A percentile compares a stretch with the other conserved stretches of the same genome.
Conservation (phyloP, 345 rosid genomes). For the Lagerstroemia speciosa region DNA sequence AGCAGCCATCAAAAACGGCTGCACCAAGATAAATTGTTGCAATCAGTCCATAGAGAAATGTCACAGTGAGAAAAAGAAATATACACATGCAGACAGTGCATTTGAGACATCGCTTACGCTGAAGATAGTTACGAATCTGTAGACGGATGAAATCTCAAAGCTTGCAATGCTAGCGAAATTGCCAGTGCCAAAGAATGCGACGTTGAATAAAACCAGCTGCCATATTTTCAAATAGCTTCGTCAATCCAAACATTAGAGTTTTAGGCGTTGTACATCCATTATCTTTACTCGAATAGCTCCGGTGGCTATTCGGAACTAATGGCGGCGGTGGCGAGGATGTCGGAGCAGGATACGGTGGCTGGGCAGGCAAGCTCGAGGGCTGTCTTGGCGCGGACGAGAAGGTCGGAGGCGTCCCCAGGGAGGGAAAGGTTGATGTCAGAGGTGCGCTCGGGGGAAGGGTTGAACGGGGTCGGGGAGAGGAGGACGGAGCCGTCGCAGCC, state of each 20-base stretch:
- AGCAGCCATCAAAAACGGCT: conserved; percentile 97
- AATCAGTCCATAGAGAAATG: background rate
- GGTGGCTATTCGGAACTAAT: too few species aligned
- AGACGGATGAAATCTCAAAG: conserved; percentile 96
- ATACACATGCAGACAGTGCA: background rate
- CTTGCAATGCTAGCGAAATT: conserved; percentile 98
- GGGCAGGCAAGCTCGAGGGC: conserved; percentile 88
- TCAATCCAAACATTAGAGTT: background rate
- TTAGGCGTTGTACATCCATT: background rate
- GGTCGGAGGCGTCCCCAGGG: conserved; percentile 87
- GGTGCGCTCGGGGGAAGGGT: conserved; percentile 72
- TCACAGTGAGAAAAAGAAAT: background rate
- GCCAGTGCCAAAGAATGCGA: conserved; percentile 96
- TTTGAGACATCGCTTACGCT: conserved; percentile 53
- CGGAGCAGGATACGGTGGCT: conserved; percentile 76
- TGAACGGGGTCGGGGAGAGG: conserved; percentile 9
- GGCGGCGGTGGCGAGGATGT: conserved; percentile 66
- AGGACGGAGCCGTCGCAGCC: conserved; percentile 56
- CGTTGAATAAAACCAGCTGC: conserved; percentile 85
- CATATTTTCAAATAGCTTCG: conserved; percentile 13
- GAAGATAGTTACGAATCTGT: conserved; percentile 85
- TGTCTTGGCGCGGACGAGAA: conserved; percentile 65
- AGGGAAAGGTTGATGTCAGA: conserved; percentile 73
- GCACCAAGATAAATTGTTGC: conserved; percentile 16
- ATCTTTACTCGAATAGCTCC: too few species aligned